phyloP scores from a whole-genome alignment of 768 basidiomycete genomes.

The Tephrocybe sp. region DNA sequence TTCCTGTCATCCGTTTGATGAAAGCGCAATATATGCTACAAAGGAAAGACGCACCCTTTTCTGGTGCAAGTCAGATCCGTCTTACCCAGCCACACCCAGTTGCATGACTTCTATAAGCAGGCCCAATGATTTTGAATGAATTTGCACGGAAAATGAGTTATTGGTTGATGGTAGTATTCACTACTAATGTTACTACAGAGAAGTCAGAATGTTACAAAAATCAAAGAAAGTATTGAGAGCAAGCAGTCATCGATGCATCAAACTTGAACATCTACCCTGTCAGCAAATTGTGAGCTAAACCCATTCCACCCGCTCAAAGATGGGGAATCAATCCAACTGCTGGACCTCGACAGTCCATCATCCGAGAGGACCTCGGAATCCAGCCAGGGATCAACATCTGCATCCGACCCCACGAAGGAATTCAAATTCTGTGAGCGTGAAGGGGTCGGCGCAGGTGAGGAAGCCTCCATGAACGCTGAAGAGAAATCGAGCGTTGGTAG shows the following conservation, averaged over 20 bases:
- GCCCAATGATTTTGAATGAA: no score
- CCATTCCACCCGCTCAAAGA: slow-evolving; percentile 35
- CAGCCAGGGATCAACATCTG: slow-evolving; percentile 32
- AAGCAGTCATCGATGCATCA: background rate
- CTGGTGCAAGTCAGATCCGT: no score
- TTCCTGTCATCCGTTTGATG: no score
- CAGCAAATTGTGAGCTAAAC: slow-evolving; percentile 38
- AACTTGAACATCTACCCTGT: slow-evolving; percentile 6
- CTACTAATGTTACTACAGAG: no score
- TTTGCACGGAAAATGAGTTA: no score
- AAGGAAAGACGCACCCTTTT: no score
- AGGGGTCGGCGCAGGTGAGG: slow-evolving; percentile 12
- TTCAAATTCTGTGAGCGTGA: slow-evolving; percentile 7
- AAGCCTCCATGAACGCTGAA: slow-evolving; percentile 35
- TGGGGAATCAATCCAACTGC: slow-evolving; percentile 26
- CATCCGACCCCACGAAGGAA: slow-evolving; percentile 18
- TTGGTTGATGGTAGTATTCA: no score
- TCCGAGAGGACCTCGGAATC: slow-evolving; percentile 21
- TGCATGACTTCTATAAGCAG: no score
- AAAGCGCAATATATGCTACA: no score
- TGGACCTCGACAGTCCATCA: slow-evolving; percentile 11
- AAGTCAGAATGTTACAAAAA: no score
- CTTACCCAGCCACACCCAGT: no score
- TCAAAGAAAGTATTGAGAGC: background rate
- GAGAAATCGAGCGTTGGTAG: slow-evolving; percentile 79